Evolutionary conservation across 2,329 filamentous ascomycete species (phyloP).

Genomic region (Claviceps sorghi): DNA sequence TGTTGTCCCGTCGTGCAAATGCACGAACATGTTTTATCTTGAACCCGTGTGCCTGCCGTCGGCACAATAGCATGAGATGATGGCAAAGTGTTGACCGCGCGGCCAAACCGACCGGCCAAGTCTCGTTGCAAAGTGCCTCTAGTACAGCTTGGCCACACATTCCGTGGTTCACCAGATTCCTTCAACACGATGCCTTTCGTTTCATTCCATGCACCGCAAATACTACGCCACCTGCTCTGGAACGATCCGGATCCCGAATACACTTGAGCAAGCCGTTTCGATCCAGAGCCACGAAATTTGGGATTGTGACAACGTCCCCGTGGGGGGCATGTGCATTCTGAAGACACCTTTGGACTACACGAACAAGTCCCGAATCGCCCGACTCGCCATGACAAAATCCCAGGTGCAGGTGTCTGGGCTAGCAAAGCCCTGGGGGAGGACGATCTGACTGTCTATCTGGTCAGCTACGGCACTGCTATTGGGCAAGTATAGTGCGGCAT

Average conservation of each 20-base stretch:
- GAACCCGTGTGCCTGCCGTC: no score
- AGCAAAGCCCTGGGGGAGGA: slow-evolving; percentile 28
- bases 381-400: slow-evolving; percentile 34
- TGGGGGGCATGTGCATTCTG: background rate
- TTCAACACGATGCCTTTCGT: slow-evolving; percentile 25
- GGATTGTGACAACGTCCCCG: slow-evolving; percentile 27
- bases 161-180: background rate
- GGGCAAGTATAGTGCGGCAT: slow-evolving; percentile 36
- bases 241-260: slow-evolving; percentile 21
- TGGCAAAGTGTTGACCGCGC: background rate
- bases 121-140: background rate
- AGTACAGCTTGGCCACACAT: background rate
- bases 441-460: slow-evolving; percentile 32
- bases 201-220: slow-evolving; percentile 31
- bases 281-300: slow-evolving; percentile 28
- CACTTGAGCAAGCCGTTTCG: slow-evolving; percentile 27
- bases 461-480: slow-evolving; percentile 38
- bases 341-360: slow-evolving; percentile 28
- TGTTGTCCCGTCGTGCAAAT: no score
- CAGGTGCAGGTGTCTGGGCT: slow-evolving; percentile 35
- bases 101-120: background rate
- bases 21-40: no score
- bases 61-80: no score
- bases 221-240: slow-evolving; percentile 25
- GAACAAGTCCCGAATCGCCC: slow-evolving; percentile 28